Evolutionary conservation across 129 eudicot species (phyloP).

Genomic region (Saussurea involucrata): DNA sequence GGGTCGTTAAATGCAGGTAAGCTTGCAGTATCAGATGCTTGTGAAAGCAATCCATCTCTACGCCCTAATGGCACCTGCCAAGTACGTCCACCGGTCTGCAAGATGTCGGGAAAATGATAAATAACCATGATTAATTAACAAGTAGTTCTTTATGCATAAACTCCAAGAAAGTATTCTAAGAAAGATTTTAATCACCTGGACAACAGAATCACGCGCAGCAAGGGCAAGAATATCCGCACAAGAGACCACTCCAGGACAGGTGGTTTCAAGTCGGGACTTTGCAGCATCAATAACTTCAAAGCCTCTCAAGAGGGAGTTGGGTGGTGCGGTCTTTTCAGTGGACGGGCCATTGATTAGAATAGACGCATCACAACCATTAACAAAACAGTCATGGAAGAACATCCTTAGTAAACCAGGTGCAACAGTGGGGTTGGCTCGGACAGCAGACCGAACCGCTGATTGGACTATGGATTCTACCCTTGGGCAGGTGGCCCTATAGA

Average conservation of each 20-base stretch:
- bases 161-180: neutral
- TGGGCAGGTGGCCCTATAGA: neutral
- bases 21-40: too few species aligned
- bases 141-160: too few species aligned
- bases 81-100: too few species aligned
- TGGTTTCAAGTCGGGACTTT: neutral
- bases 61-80: too few species aligned
- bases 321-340: neutral
- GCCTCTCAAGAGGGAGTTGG: neutral
- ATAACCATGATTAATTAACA: too few species aligned
- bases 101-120: too few species aligned
- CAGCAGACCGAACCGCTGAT: too few species aligned
- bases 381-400: neutral
- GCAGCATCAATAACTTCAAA: neutral
- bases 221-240: neutral
- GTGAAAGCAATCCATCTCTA: too few species aligned
- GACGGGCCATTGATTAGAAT: too few species aligned
- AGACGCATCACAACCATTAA: too few species aligned
- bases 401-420: neutral
- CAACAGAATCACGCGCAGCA: neutral
- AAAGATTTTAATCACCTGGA: neutral
- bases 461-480: neutral
- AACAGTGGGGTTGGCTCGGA: neutral
- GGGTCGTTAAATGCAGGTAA: too few species aligned
- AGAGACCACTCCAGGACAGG: neutral